Percentiles rank a stretch among this genome's conserved stretches.
phyloP scores from a whole-genome alignment of 2,329 filamentous ascomycete genomes.

The Parastagonospora nodorum region DNA sequence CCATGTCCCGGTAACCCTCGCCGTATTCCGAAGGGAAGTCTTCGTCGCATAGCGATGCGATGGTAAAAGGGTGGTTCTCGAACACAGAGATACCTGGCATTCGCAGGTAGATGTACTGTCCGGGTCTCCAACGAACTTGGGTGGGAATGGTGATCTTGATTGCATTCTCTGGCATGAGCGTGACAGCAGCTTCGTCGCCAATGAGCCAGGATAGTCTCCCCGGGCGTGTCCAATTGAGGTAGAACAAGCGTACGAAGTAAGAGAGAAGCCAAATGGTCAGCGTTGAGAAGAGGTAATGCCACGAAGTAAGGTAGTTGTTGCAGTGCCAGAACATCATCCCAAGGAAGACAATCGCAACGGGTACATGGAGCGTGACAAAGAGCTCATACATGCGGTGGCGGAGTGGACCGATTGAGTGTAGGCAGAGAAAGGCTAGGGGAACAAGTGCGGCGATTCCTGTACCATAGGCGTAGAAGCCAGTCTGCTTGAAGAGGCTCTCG shows the following conservation, averaged over 20 bases:
- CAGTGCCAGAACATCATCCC: conserved; percentile 95
- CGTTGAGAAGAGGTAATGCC: conserved; percentile 85
- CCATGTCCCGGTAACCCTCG: conserved; percentile 84
- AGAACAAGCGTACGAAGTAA: conserved; percentile 76
- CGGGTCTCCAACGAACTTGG: conserved; percentile 88
- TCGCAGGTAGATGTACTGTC: conserved; percentile 91
- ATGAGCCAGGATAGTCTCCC: conserved; percentile 80
- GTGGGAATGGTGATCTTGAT: conserved; percentile 95
- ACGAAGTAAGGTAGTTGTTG: conserved; percentile 87
- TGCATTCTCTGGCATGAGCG: conserved; percentile 88
- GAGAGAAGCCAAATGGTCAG: conserved; percentile 78
- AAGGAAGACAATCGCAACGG: conserved; percentile 79
- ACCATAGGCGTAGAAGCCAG: conserved; percentile 77
- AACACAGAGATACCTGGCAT: conserved; percentile 91
- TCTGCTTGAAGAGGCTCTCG: conserved; percentile 68
- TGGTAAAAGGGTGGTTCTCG: conserved; percentile 95
- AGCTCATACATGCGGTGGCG: conserved; percentile 81
- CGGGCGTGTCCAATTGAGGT: conserved; percentile 87
- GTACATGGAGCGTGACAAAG: conserved; percentile 82
- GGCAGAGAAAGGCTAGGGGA: conserved; percentile 79
- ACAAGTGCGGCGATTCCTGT: conserved; percentile 77
- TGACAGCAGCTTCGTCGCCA: conserved; percentile 89
- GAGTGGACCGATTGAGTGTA: conserved; percentile 81
- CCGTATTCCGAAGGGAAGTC: conserved; percentile 94
- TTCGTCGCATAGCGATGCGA: conserved; percentile 88